Conservation (phyloP, 331 rosid species). For the Rhamnella rubrinervis region DNA sequence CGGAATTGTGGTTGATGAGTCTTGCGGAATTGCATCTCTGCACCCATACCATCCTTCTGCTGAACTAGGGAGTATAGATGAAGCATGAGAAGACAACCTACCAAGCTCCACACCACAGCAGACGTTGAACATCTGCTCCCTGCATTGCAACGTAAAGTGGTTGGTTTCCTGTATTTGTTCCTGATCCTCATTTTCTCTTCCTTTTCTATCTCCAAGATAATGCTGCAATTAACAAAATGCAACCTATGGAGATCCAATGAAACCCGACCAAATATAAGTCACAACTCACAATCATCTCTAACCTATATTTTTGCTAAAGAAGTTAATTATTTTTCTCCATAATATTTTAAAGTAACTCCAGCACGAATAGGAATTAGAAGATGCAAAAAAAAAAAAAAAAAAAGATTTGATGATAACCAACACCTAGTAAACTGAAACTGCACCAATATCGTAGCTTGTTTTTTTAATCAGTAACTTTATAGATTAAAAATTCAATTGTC, state of each 20-base stretch:
- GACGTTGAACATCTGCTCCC: slow-evolving; percentile 66
- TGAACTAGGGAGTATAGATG: slow-evolving; percentile 48
- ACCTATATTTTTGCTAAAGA: slow-evolving; percentile 14
- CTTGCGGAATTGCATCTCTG: slow-evolving; percentile 35
- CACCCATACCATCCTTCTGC: slow-evolving; percentile 32
- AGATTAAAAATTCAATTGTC: slow-evolving; percentile 3
- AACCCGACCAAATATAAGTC: slow-evolving; percentile 37
- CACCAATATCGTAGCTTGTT: background rate
- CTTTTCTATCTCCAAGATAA: slow-evolving; percentile 60
- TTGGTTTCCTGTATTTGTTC: slow-evolving; percentile 84
- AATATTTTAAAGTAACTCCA: slow-evolving; percentile 1
- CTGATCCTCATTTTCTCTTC: slow-evolving; percentile 78
- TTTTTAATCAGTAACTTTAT: background rate
- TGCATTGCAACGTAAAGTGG: slow-evolving; percentile 68
- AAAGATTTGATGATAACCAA: background rate
- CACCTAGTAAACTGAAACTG: background rate
- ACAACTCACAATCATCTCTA: slow-evolving; percentile 27
- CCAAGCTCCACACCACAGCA: slow-evolving; percentile 65
- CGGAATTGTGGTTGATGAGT: slow-evolving; percentile 53
- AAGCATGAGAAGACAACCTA: slow-evolving; percentile 73
- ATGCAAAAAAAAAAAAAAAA: background rate
- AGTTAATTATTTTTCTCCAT: background rate
- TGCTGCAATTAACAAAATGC: slow-evolving; percentile 71
- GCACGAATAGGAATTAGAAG: background rate
- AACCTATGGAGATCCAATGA: slow-evolving; percentile 59